Evolutionary conservation across 2,329 filamentous ascomycete species (phyloP).

Genomic region (Apiospora pterosperma): DNA sequence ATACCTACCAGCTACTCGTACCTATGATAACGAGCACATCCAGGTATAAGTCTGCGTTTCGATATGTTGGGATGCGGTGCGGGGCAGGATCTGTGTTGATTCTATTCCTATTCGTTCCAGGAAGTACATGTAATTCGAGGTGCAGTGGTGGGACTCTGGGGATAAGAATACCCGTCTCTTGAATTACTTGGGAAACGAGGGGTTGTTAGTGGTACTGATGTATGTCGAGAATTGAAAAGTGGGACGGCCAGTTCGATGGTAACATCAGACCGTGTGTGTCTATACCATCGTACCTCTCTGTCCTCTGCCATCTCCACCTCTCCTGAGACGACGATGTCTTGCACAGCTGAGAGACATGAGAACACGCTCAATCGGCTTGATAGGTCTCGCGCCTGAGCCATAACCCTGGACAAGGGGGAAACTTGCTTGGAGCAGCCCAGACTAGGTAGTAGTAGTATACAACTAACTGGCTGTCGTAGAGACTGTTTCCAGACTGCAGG

Average conservation of each 20-base stretch:
- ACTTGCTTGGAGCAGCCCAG: too few species aligned
- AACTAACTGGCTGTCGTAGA: too few species aligned
- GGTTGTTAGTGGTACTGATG: neutral
- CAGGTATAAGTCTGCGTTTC: neutral
- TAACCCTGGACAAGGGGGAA: too few species aligned
- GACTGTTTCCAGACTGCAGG: too few species aligned
- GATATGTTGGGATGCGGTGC: neutral
- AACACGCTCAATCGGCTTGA: neutral
- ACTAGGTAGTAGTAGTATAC: too few species aligned
- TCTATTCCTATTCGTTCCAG: neutral
- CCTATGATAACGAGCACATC: neutral
- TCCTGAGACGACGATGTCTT: neutral
- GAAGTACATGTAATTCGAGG: neutral
- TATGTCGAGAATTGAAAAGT: neutral
- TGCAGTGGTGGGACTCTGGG: neutral
- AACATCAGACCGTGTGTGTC: neutral
- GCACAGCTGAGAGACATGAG: neutral
- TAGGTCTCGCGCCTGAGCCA: too few species aligned
- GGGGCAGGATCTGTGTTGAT: neutral
- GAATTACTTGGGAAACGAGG: conserved; percentile 1
- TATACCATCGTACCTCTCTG: neutral
- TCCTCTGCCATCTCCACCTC: neutral
- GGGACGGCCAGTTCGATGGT: neutral
- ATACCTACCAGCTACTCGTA: too few species aligned
- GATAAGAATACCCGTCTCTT: neutral